Conservation (phyloP, 2,329 filamentous ascomycete species). For the Sclerotinia minor region DNA sequence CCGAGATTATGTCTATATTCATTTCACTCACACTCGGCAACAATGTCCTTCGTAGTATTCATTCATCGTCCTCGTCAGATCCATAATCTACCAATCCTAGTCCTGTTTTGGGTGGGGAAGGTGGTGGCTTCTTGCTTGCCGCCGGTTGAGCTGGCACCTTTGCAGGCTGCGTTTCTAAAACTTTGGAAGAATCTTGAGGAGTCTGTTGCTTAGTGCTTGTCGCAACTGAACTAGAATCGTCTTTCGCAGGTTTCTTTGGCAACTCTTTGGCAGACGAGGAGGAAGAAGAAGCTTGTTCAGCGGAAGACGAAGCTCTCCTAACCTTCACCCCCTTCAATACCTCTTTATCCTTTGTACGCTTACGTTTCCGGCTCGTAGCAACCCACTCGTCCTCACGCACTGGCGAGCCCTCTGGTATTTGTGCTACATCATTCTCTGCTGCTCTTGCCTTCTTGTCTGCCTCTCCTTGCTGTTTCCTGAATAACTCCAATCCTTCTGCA, state of each 20-base stretch:
- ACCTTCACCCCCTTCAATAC: conserved; percentile 41
- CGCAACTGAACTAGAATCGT: conserved; percentile 11
- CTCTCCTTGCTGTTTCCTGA: conserved; percentile 53
- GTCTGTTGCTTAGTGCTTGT: neutral
- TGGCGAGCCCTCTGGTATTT: conserved; percentile 29
- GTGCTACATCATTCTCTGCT: conserved; percentile 28
- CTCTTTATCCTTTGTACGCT: conserved; percentile 45
- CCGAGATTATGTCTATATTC: neutral
- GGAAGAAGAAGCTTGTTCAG: conserved; percentile 23
- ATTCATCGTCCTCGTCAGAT: conserved; percentile 52
- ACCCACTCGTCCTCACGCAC: conserved; percentile 43
- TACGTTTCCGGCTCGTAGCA: conserved; percentile 44
- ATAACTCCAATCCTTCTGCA: conserved; percentile 56
- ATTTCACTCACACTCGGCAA: neutral
- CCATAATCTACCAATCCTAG: conserved; percentile 56
- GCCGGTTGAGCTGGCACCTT: conserved; percentile 5
- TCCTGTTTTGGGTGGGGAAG: conserved; percentile 34
- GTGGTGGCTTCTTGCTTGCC: conserved; percentile 23
- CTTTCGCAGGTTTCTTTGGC: conserved; percentile 13
- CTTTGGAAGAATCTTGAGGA: conserved; percentile 5
- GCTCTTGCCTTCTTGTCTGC: conserved; percentile 38
- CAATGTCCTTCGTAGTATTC: neutral
- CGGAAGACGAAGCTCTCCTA: conserved; percentile 37
- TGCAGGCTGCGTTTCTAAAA: neutral
- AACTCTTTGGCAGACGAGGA: conserved; percentile 12